A percentile compares a stretch with the other conserved stretches of the same genome.
phyloP scores from a whole-genome alignment of 2,329 filamentous ascomycete genomes.

The Ustilaginoidea virens region DNA sequence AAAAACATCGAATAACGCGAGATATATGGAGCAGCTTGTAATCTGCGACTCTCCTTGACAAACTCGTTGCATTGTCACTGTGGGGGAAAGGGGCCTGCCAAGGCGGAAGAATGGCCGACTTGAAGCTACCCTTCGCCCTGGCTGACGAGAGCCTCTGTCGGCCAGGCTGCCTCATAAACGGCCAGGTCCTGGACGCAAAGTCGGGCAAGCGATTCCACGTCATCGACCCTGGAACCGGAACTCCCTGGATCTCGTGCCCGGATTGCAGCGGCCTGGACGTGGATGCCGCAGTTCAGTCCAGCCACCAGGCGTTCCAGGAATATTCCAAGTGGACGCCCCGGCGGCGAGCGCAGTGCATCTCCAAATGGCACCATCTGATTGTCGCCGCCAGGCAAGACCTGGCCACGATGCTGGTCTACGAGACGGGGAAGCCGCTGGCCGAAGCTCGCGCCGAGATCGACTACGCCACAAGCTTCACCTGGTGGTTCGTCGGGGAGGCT shows the following conservation, averaged over 20 bases:
- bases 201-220: conserved; percentile 34
- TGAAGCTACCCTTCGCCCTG: conserved; percentile 24
- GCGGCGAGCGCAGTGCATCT: conserved; percentile 18
- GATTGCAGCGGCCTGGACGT: conserved; percentile 27
- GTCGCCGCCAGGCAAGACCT: conserved; percentile 20
- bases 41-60: too few species aligned
- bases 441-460: conserved; percentile 40
- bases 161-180: conserved; percentile 33
- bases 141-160: conserved; percentile 30
- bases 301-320: conserved; percentile 19
- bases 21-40: too few species aligned
- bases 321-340: conserved; percentile 23
- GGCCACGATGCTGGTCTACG: conserved; percentile 23
- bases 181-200: conserved; percentile 28
- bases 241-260: conserved; percentile 33
- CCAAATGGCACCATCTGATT: conserved; percentile 22
- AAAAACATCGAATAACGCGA: too few species aligned
- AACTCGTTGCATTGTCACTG: too few species aligned
- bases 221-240: conserved; percentile 35
- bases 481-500: conserved; percentile 41
- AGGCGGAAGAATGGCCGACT: background rate
- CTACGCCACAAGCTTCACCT: conserved; percentile 35
- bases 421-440: conserved; percentile 41
- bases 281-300: conserved; percentile 19
- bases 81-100: too few species aligned